These are phyloP conservation scores for Brassica nigra DNA, from an alignment of 345 rosid species.

Conservation along the genomic window DNA sequence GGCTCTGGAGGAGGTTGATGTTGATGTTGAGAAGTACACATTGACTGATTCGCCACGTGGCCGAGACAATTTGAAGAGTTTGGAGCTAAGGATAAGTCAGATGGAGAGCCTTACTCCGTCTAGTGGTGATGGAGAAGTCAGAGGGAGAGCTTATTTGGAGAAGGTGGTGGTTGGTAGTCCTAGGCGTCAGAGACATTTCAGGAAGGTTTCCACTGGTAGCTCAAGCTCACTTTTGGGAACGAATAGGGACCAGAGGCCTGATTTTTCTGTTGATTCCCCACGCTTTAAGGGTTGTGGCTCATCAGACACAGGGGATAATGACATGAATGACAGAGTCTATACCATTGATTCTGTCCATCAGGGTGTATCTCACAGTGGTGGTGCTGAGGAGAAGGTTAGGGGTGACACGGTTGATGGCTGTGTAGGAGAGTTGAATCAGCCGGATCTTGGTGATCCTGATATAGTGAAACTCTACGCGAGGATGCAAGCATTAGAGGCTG, in stretches of 20 bases:
- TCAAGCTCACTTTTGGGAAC: slow-evolving; percentile 50
- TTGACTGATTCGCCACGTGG: slow-evolving; percentile 63
- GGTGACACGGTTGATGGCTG: slow-evolving; percentile 49
- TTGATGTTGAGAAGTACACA: slow-evolving; percentile 74
- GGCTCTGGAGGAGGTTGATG: slow-evolving; percentile 42
- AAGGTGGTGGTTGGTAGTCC: slow-evolving; percentile 52
- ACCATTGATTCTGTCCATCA: slow-evolving; percentile 82
- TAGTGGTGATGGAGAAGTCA: no score
- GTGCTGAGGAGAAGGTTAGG: slow-evolving; percentile 13
- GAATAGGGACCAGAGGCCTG: slow-evolving; percentile 52
- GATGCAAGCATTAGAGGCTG: slow-evolving; percentile 97
- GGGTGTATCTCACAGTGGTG: slow-evolving; percentile 50
- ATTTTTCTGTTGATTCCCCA: slow-evolving; percentile 57
- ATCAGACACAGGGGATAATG: slow-evolving; percentile 67
- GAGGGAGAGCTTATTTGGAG: slow-evolving; percentile 51
- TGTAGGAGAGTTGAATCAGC: slow-evolving; percentile 44
- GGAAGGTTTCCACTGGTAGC: slow-evolving; percentile 65
- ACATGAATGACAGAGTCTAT: slow-evolving; percentile 77
- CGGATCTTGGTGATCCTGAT: slow-evolving; percentile 73
- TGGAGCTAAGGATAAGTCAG: slow-evolving; percentile 67
- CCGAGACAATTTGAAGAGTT: slow-evolving; percentile 57
- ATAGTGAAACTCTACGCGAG: slow-evolving; percentile 76
- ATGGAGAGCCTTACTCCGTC: slow-evolving; percentile 53
- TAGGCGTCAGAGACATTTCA: slow-evolving; percentile 48
- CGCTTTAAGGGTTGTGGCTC: slow-evolving; percentile 46